Evolutionary conservation across 768 basidiomycete genomes (phyloP).

Genomic region (Suillus sp.): DNA sequence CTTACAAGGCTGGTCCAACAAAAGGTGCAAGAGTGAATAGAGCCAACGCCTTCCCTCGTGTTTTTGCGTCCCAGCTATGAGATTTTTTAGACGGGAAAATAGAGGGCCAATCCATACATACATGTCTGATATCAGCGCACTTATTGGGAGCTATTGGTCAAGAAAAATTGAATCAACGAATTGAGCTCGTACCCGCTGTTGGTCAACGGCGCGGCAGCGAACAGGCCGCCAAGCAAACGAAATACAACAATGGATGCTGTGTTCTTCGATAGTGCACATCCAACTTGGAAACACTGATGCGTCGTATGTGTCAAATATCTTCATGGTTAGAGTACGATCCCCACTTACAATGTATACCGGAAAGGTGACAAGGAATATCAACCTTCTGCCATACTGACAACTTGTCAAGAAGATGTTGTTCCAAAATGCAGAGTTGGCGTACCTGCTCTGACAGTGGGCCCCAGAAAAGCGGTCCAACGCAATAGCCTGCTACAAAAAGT

Average conservation of each 20-base stretch:
- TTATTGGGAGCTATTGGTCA: not conserved
- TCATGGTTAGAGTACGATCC: not conserved
- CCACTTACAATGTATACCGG: not conserved
- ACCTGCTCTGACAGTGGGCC: not conserved
- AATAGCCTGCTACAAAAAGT: not conserved
- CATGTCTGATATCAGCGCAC: not conserved
- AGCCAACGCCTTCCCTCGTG: not conserved
- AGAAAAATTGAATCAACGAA: not conserved
- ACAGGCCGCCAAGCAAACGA: not conserved
- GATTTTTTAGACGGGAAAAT: not conserved
- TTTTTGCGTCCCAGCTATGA: not conserved
- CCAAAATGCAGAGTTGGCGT: not conserved
- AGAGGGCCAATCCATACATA: not conserved
- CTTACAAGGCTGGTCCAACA: constrained; percentile 1
- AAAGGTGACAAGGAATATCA: not conserved
- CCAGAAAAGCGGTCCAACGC: not conserved
- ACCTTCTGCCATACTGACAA: not conserved
- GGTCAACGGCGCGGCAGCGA: not conserved
- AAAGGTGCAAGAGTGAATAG: constrained; percentile 1
- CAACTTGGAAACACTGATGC: not conserved
- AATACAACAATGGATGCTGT: not conserved
- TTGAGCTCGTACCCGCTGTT: not conserved
- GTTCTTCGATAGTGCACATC: not conserved
- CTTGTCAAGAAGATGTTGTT: not conserved
- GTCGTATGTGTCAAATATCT: not conserved